Conservation (phyloP, 768 basidiomycete genomes). For the Suillus discolor region DNA sequence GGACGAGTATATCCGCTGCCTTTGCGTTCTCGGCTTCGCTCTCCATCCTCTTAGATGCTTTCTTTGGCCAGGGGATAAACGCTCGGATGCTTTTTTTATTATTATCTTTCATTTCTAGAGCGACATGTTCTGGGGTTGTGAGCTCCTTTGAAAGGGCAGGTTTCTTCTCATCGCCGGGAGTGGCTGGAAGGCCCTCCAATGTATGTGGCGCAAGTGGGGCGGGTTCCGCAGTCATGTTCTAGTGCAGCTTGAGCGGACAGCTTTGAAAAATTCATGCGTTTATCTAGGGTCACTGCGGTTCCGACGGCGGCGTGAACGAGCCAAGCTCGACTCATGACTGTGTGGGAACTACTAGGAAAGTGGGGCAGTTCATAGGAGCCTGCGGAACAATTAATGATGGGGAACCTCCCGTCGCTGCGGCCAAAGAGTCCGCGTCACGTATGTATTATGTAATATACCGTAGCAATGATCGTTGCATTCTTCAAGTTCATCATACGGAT, state of each 20-base stretch:
- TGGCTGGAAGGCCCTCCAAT: constrained; percentile 43
- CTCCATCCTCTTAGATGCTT: constrained; percentile 23
- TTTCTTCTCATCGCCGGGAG: constrained; percentile 46
- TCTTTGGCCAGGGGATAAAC: constrained; percentile 44
- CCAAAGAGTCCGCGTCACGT: too few relatives aligned
- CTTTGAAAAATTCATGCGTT: background rate
- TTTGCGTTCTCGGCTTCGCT: constrained; percentile 16
- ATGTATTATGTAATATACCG: too few relatives aligned
- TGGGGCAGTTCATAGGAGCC: too few relatives aligned
- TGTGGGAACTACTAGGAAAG: too few relatives aligned
- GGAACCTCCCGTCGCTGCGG: too few relatives aligned
- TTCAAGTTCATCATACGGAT: too few relatives aligned
- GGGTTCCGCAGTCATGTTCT: background rate
- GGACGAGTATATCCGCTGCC: constrained; percentile 33
- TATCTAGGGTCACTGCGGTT: background rate
- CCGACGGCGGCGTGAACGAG: background rate
- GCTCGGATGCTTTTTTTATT: constrained; percentile 35
- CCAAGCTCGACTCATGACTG: too few relatives aligned
- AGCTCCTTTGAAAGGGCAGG: constrained; percentile 21
- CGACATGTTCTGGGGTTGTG: background rate
- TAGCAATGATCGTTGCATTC: too few relatives aligned
- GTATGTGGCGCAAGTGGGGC: constrained; percentile 23
- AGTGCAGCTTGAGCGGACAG: background rate
- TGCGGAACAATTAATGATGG: too few relatives aligned
- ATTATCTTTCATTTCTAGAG: background rate